Conservation (phyloP, 2,329 filamentous ascomycete genomes). For the Cladosporium sp. region DNA sequence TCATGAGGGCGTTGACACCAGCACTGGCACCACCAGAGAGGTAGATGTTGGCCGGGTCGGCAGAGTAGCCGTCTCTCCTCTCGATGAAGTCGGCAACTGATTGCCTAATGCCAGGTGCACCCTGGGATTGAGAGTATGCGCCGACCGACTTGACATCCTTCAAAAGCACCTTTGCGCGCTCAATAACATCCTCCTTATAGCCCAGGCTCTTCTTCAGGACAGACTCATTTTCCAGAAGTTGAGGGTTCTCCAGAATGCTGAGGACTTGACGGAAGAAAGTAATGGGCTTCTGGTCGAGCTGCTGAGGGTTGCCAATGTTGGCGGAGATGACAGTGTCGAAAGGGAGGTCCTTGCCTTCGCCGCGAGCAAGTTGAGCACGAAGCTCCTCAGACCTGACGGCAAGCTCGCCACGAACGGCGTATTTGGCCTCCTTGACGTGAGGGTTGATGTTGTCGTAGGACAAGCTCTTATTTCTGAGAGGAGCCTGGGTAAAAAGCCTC, state of each 20-base stretch:
- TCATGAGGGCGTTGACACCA: slow-evolving; percentile 88
- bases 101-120: slow-evolving; percentile 78
- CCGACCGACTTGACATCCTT: slow-evolving; percentile 84
- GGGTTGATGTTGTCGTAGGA: slow-evolving; percentile 88
- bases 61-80: slow-evolving; percentile 78
- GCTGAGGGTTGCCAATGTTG: slow-evolving; percentile 98
- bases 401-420: slow-evolving; percentile 93
- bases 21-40: slow-evolving; percentile 87
- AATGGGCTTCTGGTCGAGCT: slow-evolving; percentile 97
- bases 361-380: slow-evolving; percentile 62
- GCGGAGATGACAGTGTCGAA: slow-evolving; percentile 91
- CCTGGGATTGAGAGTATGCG: slow-evolving; percentile 92
- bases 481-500: slow-evolving; percentile 4
- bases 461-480: slow-evolving; percentile 36
- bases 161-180: slow-evolving; percentile 74
- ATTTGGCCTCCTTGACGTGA: slow-evolving; percentile 79
- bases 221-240: slow-evolving; percentile 74
- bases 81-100: slow-evolving; percentile 92
- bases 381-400: slow-evolving; percentile 91
- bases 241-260: slow-evolving; percentile 86
- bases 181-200: slow-evolving; percentile 86
- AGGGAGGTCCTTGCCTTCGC: slow-evolving; percentile 62
- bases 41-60: slow-evolving; percentile 77
- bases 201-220: slow-evolving; percentile 70
- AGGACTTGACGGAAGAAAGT: slow-evolving; percentile 98